These are phyloP conservation scores for Arthromyces matolae DNA, from an alignment of 768 basidiomycete species.

Conservation along the genomic window DNA sequence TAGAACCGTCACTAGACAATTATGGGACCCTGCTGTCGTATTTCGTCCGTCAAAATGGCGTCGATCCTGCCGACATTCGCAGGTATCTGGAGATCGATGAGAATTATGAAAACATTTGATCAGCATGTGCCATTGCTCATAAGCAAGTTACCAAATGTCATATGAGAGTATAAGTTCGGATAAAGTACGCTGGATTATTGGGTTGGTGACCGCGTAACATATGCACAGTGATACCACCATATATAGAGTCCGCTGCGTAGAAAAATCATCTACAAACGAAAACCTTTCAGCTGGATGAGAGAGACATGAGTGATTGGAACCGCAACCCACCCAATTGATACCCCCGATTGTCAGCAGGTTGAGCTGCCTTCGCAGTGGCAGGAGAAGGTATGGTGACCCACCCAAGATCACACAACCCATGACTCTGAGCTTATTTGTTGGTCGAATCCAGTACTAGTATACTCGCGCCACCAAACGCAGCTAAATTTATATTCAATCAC, in stretches of 20 bases:
- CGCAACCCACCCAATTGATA: slow-evolving; percentile 22
- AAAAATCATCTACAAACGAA: too few species aligned
- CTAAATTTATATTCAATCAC: too few species aligned
- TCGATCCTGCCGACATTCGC: slow-evolving; percentile 60
- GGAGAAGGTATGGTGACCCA: slow-evolving; percentile 23
- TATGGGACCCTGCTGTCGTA: slow-evolving; percentile 61
- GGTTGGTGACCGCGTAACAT: background rate
- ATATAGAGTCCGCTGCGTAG: too few species aligned
- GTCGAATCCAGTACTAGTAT: too few species aligned
- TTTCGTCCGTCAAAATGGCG: slow-evolving; percentile 59
- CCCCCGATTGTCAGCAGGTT: slow-evolving; percentile 19
- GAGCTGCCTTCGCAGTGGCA: slow-evolving; percentile 14
- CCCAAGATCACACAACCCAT: slow-evolving; percentile 20
- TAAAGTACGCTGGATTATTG: background rate
- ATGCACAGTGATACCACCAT: background rate
- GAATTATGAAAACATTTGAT: slow-evolving; percentile 74
- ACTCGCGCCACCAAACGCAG: too few species aligned
- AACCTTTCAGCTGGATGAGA: too few species aligned
- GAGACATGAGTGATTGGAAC: too few species aligned
- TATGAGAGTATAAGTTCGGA: background rate
- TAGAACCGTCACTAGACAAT: too few species aligned
- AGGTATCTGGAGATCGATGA: slow-evolving; percentile 63
- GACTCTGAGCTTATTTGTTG: too few species aligned
- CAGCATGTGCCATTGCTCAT: slow-evolving; percentile 8
- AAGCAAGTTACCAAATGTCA: background rate